Base-by-base conservation (phyloP, 129 eudicot genomes). In the Sambucus nigra region DNA sequence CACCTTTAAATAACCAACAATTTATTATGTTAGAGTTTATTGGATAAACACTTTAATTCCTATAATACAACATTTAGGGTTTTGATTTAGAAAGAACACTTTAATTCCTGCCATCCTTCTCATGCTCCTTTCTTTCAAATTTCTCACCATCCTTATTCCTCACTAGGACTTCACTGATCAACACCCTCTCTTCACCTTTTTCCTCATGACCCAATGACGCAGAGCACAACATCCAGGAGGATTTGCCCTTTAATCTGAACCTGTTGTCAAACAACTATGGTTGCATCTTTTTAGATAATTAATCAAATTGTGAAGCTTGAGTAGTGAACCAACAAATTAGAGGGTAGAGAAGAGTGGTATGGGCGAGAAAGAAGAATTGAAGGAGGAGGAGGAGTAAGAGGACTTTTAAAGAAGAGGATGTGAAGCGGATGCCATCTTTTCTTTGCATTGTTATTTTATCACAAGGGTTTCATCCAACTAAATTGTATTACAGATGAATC, bases 141-240 rank as follows among this genome's bases (percentile, higher is more conserved):
- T 82, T 88, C 53, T 87, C 96, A 3, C 96, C 96, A 42, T 87
- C 96, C 53, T 82, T 87, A 58, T 66, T 82, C 66, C 82, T 82
- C 66, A 87, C 88, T 47, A 76, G 61, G 32, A 86, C 93, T 70
- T 86, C 95, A 49, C 95, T 86, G 18, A 86, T 82, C 47, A 86
- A 51, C 69, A 82, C 95, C 44, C 95, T 78, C 69, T 86, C 95
- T 18, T 86, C 93, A 19, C 25, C 72, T 22, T 38, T 63, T 32
- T 59, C 70, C 51, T 67, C 74, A 11, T 70, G 73, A 39, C n/a
- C 72, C 64, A 79, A 51, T 25, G 86, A 61, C 7, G 86, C 50
- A 11, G 78, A 74, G 58, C 81, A 79, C 1, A 74, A 57, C 23
- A 71, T n/a, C n/a, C n/a, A n/a, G n/a, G n/a, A n/a, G n/a, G n/a